Base-by-base conservation (phyloP, 1,139 yeast species). In the Arxiozyma heterogenica region DNA sequence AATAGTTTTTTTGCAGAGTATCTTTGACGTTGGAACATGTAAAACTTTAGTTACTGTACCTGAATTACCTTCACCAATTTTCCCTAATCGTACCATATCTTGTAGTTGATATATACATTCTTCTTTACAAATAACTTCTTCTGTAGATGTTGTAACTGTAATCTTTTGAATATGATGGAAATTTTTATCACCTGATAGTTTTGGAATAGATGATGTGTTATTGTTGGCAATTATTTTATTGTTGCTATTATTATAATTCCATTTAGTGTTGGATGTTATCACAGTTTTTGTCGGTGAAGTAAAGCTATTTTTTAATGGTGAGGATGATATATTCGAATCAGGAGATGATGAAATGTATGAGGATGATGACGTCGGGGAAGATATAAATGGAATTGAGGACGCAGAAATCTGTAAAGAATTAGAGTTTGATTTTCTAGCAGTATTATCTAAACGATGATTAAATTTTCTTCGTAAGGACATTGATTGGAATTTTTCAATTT, bases 11-110 rank as follows among this genome's bases (percentile, higher is more conserved):
- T 88, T 84, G 18, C 98, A 98, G 90, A 94, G 88, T 45, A 86
- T 80, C 54, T 82, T 83, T 59, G 91, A 89, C 5, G 93, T 83
- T 20, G 98, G 97, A 3, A 87, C 78, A 70, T 93, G 98, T 53
- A 89, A 72, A 17, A 90, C 94, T 66, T 90, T 89, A 52, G 88
- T 77, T 3, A 93, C 99, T 1, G 90, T 83, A 2, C 99, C 99
- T 17, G 96, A 89, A 67, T 89, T 91, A 8, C 99, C 99, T 39
- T 89, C 78, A 12, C 99, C 99, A 55, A 93, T 76, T 59, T 83
- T 84, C 57, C 87, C 84, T 54, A 93, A 70, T 34, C 83, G 81
- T 23, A 89, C 79, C 47, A 94, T 72, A 65, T 93, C 97, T 49
- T 81, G 60, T 51, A 63, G 52, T 64, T 65, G 60, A 25, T 50